A percentile compares a stretch with the other conserved stretches of the same genome.
These are phyloP conservation scores for Brasilioporus rufonigricans DNA, from an alignment of 768 basidiomycete genomes.

Conservation along the genomic window DNA sequence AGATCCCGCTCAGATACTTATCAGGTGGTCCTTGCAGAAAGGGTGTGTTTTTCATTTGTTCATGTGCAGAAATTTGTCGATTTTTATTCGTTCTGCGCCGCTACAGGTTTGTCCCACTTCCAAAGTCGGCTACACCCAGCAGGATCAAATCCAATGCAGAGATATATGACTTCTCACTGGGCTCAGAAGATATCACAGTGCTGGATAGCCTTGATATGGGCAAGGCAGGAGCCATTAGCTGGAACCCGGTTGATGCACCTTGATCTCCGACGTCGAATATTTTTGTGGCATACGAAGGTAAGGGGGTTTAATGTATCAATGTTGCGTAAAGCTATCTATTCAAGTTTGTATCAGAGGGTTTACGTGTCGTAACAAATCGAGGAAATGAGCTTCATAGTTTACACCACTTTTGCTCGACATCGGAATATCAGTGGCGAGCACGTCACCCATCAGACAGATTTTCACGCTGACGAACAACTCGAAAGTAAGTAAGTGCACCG, in stretches of 20 bases:
- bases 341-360: neutral
- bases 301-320: neutral
- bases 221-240: constrained; percentile 68
- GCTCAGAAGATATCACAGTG: constrained; percentile 56
- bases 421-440: neutral
- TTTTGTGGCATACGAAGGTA: neutral
- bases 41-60: constrained; percentile 45
- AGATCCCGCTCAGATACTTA: constrained; percentile 74
- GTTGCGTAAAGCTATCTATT: neutral
- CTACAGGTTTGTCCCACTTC: constrained; percentile 72
- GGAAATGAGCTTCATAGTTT: neutral
- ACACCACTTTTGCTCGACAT: neutral
- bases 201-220: constrained; percentile 75
- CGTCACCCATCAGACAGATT: neutral
- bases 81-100: neutral
- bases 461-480: neutral
- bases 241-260: constrained; percentile 73
- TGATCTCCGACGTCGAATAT: constrained; percentile 23
- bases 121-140: constrained; percentile 69
- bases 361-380: neutral
- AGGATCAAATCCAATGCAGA: constrained; percentile 74
- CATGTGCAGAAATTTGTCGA: neutral
- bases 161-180: constrained; percentile 74
- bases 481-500: neutral
- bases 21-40: constrained; percentile 89